Conservation (phyloP, 805 yeast species). For the Metschnikowia amazonensis region DNA sequence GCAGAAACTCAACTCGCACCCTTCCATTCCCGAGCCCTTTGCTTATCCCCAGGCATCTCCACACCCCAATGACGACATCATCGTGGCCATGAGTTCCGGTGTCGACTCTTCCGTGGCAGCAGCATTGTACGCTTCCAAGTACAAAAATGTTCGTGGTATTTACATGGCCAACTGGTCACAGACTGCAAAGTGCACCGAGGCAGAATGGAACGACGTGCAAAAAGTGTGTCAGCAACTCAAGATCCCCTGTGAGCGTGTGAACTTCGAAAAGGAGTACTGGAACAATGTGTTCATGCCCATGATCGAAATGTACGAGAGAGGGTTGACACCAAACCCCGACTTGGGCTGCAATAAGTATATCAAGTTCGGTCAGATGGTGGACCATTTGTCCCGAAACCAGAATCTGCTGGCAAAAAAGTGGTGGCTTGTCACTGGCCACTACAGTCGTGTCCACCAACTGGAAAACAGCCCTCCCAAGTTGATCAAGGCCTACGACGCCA, state of each 20-base stretch:
- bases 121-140: slow-evolving; percentile 52
- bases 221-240: slow-evolving; percentile 54
- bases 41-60: slow-evolving; percentile 45
- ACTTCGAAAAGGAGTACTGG: slow-evolving; percentile 93
- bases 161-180: slow-evolving; percentile 93
- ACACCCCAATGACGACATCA: slow-evolving; percentile 50
- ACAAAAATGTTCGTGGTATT: slow-evolving; percentile 67
- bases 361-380: slow-evolving; percentile 78
- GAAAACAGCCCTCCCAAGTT: slow-evolving; percentile 26
- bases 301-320: slow-evolving; percentile 66
- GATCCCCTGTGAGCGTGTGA: slow-evolving; percentile 71
- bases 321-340: slow-evolving; percentile 93
- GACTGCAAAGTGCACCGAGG: slow-evolving; percentile 68
- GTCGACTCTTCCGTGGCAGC: slow-evolving; percentile 94
- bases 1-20: slow-evolving; percentile 12
- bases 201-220: slow-evolving; percentile 85
- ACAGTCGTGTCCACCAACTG: slow-evolving; percentile 50
- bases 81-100: slow-evolving; percentile 94
- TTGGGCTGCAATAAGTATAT: slow-evolving; percentile 80
- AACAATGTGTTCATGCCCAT: slow-evolving; percentile 87
- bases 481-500: slow-evolving; percentile 51
- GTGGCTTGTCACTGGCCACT: slow-evolving; percentile 93
- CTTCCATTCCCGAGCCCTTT: slow-evolving; percentile 12
- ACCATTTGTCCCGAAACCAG: slow-evolving; percentile 39
- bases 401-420: slow-evolving; percentile 35